These are phyloP conservation scores for Lenwebbia sp. DNA, from an alignment of 345 rosid species.

Conservation along the genomic window DNA sequence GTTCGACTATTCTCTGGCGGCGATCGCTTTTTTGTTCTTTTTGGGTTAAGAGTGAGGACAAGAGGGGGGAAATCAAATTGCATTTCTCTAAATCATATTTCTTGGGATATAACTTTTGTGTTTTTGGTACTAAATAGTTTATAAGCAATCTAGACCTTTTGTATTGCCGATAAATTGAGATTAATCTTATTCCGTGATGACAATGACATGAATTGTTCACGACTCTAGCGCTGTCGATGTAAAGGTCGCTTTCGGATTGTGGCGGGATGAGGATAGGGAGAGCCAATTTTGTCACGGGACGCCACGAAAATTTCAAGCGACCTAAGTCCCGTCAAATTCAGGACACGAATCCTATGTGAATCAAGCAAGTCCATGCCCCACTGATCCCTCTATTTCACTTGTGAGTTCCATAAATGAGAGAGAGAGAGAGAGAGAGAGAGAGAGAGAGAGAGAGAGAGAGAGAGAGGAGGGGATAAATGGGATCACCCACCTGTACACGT, in stretches of 20 bases:
- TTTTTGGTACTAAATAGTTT: too few species aligned
- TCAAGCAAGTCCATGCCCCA: background rate
- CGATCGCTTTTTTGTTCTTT: too few species aligned
- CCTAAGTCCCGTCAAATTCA: background rate
- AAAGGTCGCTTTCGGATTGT: background rate
- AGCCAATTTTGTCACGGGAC: background rate
- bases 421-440: background rate
- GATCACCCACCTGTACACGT: background rate
- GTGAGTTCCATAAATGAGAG: background rate
- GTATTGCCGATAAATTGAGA: background rate
- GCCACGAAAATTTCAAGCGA: background rate
- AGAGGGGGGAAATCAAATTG: background rate
- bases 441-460: background rate
- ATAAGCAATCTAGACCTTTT: background rate
- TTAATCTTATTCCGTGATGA: background rate
- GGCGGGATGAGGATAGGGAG: background rate
- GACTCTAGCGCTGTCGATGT: background rate
- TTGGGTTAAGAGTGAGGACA: too few species aligned
- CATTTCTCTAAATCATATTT: too few species aligned
- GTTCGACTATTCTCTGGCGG: background rate
- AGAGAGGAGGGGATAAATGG: background rate
- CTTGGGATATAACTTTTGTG: too few species aligned
- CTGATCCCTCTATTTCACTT: background rate
- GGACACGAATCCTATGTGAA: background rate
- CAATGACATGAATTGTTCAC: accelerated